Base-by-base conservation (phyloP, 2,329 filamentous ascomycete genomes). In the Hypoxylon sp. region DNA sequence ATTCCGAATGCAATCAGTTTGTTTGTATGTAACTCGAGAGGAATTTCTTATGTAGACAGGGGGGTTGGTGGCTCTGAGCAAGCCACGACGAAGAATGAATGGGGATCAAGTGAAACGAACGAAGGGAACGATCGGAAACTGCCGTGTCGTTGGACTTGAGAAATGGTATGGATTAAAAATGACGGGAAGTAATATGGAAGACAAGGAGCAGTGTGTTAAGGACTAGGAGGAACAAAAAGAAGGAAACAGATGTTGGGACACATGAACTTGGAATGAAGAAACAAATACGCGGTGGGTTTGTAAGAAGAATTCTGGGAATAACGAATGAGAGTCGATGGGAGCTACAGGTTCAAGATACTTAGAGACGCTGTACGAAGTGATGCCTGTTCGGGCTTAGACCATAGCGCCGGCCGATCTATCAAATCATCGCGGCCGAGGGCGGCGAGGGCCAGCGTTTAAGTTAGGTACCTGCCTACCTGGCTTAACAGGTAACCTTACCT, bases 51-150 rank as follows among this genome's bases (percentile, higher is more conserved):
- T 43, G 32, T 36, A 32, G 50, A 57, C 48, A 61, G 58, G 63
- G 63, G 46, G 28, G 28, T 58, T 7, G 34, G 41, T 56, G 34
- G 48, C 45, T 63, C 52, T 53, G 61, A 61, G 56, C 50, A 56
- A 56, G 52, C 63, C 60, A 67, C 67, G 34, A 50, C 34, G 49
- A 70, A 56, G 64, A 70, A 70, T 68, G 64, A 63, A 63, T 43
- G 67, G 56, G 51, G 67, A 50, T 60, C 45, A 32, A 59, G 60
- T 58, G 68, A 71, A 71, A 65, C 66, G 68, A 71, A 58, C 17
- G 66, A 71, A 69, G 57, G 60, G 63, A 71, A 70, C 11, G 68
- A 67, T 51, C 65, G 65, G 65, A 69, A 63, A 57, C 60, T 68
- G 53, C 62, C 63, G 63, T 55, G 9, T 43, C n/a, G 45, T 53